Evolutionary conservation across 2,329 filamentous ascomycete genomes (phyloP).

Genomic region (Rutstroemia sp.): DNA sequence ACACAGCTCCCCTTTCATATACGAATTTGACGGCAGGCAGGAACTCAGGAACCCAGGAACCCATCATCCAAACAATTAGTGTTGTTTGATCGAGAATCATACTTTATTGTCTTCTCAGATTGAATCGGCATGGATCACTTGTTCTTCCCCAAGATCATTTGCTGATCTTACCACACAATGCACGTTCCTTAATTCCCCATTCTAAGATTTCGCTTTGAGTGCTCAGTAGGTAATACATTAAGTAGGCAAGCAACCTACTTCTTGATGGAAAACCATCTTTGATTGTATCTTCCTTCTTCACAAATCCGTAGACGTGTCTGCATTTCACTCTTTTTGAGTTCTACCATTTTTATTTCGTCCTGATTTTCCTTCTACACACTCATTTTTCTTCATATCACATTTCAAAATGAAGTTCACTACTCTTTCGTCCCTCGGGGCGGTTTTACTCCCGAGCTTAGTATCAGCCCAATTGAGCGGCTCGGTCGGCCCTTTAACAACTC

Average conservation of each 20-base stretch:
- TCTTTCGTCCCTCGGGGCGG: constrained; percentile 9
- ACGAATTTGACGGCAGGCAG: background rate
- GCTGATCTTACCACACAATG: background rate
- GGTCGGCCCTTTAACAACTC: constrained; percentile 38
- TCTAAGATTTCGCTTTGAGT: background rate
- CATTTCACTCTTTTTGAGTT: constrained; percentile 3
- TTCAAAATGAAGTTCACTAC: constrained; percentile 14
- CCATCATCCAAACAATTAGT: too few species aligned
- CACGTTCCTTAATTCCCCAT: background rate
- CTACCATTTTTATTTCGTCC: background rate
- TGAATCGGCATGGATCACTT: too few species aligned
- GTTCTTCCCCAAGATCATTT: too few species aligned
- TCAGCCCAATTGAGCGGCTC: constrained; percentile 34
- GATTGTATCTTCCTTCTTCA: background rate
- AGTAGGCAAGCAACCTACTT: background rate
- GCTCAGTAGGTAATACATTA: background rate
- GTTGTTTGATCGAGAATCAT: too few species aligned
- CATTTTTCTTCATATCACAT: background rate
- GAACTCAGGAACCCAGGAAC: too few species aligned
- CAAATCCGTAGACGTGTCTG: background rate
- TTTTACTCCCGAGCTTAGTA: constrained; percentile 18
- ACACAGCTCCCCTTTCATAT: background rate
- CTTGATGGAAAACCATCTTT: background rate
- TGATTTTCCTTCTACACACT: background rate
- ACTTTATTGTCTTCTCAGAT: too few species aligned